Base-by-base conservation (phyloP, 495 filamentous ascomycete species). In the Ascobolus immersus region DNA sequence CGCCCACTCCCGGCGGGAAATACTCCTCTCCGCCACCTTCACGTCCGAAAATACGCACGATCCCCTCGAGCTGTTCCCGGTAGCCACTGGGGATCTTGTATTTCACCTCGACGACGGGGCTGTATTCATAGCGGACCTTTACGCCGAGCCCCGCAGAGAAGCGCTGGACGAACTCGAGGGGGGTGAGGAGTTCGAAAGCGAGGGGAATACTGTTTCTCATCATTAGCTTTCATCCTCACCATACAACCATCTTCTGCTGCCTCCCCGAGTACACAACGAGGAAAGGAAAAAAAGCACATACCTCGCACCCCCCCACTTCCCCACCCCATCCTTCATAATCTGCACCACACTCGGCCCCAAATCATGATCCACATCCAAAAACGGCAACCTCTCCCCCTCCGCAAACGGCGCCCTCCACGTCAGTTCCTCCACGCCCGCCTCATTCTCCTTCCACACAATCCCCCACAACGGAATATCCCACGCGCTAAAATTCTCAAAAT, bases 401-500 rank as follows among this genome's bases (percentile, higher is more conserved):
- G 91, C 76, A 52, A 96, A 96, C 1, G 86, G 86, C 0, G 86
- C 89, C 44, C 73, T 72, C 86, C 86, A 96, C 41, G 75, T 60
- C 48, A 92, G 94, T 39, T 74, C 77, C 4, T 76, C 80, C 43
- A 92, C 77, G 7, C 42, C 31, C 14, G 34, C 45, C 0, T 55
- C 49, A 48, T 75, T 65, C 17, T 86, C 54, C 46, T 89, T 77
- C 75, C 90, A 90, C 52, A 79, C 77, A 55, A 91, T n/a, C n/a
- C n/a, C n/a, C n/a, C n/a, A 91, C 5, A 96, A 60, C 2, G 86
- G 86, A 51, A 90, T 93, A 0, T 72, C 76, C 17, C 93, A 61
- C 37, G 73, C 80, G 7, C 82, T 93, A 56, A 96, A 96, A 52
- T 96, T 96, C 53, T 96, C 94, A 56, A 93, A 91, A 59, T 94